Base-by-base conservation (phyloP, 225 moss, liverwort and hornwort species). In the Polytrichum formosum region DNA sequence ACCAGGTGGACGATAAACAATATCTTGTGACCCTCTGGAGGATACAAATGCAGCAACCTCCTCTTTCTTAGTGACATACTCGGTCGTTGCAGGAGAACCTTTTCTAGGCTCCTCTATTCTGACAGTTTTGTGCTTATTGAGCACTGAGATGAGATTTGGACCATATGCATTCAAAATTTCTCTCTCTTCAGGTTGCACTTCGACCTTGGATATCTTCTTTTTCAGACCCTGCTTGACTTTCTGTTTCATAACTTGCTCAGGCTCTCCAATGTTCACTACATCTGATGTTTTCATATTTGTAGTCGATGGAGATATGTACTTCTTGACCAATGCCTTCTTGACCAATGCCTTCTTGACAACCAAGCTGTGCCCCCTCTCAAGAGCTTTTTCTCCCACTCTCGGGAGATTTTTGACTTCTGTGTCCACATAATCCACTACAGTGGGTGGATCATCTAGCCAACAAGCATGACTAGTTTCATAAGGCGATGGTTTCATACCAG, bases 261-360 rank as follows among this genome's bases (percentile, higher is more conserved):
- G 76, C 63, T 70, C 70, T 63, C 70, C 70, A 79, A 68, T 64
- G 70, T 55, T 26, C 28, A 56, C 37, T 63, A 56, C 16, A 56
- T 67, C 58, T 23, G 54, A 53, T 30, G 2, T 66, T 66, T 64
- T 31, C 56, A 55, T 65, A 33, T 28, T 7, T 6, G 23, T 30
- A 26, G 60, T 30, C 19, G 26, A 54, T 69, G 65, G 26, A 69
- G 82, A 65, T 75, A 31, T 60, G 78, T 78, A 66, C 61, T 78
- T 75, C 66, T 67, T 82, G 5, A 73, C 75, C 25, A 64, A 55
- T 69, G 82, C 63, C 66, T 72, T 78, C 73, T 75, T 78, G 63
- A 66, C 71, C n/a, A 64, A 55, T 69, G 82, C 63, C 66, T 72
- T 78, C 73, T 75, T 78, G 63, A 66, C 71, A 74, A 65, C 31